Evolutionary conservation across 192 early-diverging fungal species (phyloP).

Genomic region (Backusella parvicylindrica): DNA sequence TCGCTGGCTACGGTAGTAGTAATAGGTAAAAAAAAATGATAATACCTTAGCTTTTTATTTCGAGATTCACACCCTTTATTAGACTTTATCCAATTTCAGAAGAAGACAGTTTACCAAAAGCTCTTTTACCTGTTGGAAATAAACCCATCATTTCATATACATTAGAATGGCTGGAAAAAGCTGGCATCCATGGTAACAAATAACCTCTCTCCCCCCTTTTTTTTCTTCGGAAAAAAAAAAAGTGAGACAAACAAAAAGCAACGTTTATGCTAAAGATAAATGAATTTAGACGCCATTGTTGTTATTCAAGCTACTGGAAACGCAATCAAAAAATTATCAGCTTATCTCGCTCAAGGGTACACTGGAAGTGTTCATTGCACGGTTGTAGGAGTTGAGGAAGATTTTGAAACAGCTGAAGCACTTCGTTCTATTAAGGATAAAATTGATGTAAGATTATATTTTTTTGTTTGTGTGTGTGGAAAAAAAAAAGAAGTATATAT

Average conservation of each 20-base stretch:
- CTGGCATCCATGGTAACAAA: conserved; percentile 54
- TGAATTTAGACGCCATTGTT: conserved; percentile 69
- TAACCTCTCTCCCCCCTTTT: too few species aligned
- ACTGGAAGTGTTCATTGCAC: conserved; percentile 59
- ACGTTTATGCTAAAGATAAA: background rate
- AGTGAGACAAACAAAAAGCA: background rate
- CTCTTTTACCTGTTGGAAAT: conserved; percentile 90
- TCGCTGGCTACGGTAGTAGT: conserved; percentile 59
- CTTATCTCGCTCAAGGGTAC: conserved; percentile 62
- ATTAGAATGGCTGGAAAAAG: conserved; percentile 90
- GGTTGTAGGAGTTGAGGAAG: conserved; percentile 61
- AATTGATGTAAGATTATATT: conserved; percentile 71
- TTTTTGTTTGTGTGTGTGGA: background rate
- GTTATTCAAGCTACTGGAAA: conserved; percentile 59
- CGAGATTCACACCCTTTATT: background rate
- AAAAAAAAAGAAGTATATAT: background rate
- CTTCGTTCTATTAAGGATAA: conserved; percentile 75
- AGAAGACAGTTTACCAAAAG: conserved; percentile 85
- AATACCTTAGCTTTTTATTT: background rate
- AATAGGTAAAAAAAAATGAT: conserved; percentile 45
- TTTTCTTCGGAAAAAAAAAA: background rate
- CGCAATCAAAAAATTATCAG: conserved; percentile 60
- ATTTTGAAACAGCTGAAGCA: conserved; percentile 79
- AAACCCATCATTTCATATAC: conserved; percentile 94
- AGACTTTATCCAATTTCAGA: conserved; percentile 78